Base-by-base conservation (phyloP, 805 yeast species). In the Priceomyces medius region DNA sequence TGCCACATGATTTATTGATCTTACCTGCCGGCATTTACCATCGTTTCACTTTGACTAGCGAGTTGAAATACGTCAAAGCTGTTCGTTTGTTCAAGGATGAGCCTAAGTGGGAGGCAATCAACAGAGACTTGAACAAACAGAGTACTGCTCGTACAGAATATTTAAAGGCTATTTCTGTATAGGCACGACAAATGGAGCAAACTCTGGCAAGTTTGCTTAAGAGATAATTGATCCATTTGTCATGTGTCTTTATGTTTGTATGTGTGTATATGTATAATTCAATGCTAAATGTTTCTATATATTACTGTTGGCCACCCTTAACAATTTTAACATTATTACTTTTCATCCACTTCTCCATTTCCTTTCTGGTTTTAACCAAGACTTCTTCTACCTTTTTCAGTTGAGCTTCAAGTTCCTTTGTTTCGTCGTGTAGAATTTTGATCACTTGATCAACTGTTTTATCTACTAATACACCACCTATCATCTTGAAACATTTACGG, bases 11-110 rank as follows among this genome's bases (percentile, higher is more conserved):
- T 55, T 66, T 85, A 53, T 58, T 85, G 42, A 76, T 86, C 39
- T 69, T 85, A 23, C 99, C 99, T 0, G 88, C 95, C 1, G 98
- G 98, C 0, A 88, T 91, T 27, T 91, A 88, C 61, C 99, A 91
- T 64, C 77, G 99, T 19, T 91, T 91, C 64, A 88, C 97, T 1
- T 72, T 91, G 48, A 74, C 88, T 7, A 63, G 70, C 33, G 55
- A 57, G 14, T 56, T 67, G 37, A 79, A 81, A 59, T 76, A 76
- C 50, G 83, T 91, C 50, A 76, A 77, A 44, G 96, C 98, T 3
- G 60, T 86, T 55, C 73, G 99, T 50, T 66, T 91, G 52, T 91
- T 91, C 70, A 80, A 88, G 61, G 97, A 88, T 53, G 96, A 90
- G 66, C 98, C 98, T 20, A 91, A 89, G 61, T 91, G 99, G 99